Conservation (phyloP, 495 filamentous ascomycete species). For the Evansstolkia leycettana region DNA sequence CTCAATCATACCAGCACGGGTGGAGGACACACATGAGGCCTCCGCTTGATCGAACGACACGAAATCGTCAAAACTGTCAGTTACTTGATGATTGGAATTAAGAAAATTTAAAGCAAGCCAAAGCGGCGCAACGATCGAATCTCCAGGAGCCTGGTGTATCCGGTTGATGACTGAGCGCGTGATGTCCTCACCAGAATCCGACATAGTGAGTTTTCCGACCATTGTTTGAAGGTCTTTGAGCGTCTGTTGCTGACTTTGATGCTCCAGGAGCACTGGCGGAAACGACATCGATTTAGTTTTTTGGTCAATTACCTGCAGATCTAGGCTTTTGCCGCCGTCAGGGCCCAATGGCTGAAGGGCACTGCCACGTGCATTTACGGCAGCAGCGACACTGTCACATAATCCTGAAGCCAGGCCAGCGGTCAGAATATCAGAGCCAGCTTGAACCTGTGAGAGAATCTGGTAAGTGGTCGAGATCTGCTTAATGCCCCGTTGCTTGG, state of each 20-base stretch:
- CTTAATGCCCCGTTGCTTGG: conserved; percentile 57
- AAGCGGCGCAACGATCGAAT: conserved; percentile 52
- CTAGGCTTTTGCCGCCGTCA: conserved; percentile 8
- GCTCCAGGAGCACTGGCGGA: conserved; percentile 47
- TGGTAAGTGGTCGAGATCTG: conserved; percentile 62
- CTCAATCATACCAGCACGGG: conserved; percentile 47
- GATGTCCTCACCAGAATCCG: conserved; percentile 27
- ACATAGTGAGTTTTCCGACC: conserved; percentile 25
- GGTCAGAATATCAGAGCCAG: conserved; percentile 60
- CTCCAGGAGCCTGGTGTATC: conserved; percentile 40
- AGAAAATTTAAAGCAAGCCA: conserved; percentile 75
- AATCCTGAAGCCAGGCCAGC: conserved; percentile 47
- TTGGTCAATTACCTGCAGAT: conserved; percentile 13
- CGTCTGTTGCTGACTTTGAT: conserved; percentile 52
- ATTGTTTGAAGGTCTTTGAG: conserved; percentile 37
- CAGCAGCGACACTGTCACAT: conserved; percentile 31
- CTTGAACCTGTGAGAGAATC: conserved; percentile 50
- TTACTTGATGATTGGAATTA: conserved; percentile 32
- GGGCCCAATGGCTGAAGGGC: conserved; percentile 16
- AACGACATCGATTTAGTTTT: conserved; percentile 29
- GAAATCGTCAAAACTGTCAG: conserved; percentile 51
- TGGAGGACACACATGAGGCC: conserved; percentile 18
- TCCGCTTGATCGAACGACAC: conserved; percentile 35
- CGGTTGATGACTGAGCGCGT: conserved; percentile 48
- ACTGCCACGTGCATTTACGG: conserved; percentile 18